Base-by-base conservation (phyloP, 805 yeast genomes). In the Cyberlindnera mycetangii region DNA sequence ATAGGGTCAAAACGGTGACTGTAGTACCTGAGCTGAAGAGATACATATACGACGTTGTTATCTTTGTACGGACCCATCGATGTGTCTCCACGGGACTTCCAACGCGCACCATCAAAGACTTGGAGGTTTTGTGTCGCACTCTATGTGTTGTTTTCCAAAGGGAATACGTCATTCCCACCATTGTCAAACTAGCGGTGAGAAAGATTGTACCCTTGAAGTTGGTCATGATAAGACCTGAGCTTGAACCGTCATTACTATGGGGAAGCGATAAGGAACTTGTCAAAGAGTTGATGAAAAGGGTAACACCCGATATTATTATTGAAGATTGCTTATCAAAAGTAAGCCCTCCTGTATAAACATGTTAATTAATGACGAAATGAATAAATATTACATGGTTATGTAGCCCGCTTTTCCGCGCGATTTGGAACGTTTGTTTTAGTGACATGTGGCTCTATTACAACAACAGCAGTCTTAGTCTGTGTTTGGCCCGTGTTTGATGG, bases 41-140 rank as follows among this genome's bases (percentile, higher is more conserved):
- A 5, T 82, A 81, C 51, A 70, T 78, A 48, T 76, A 78, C 48
- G 86, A 81, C 56, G 68, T 82, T 12, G 58, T 78, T 3, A 66
- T 80, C 3, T 76, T 71, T 52, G 53, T 75, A 2, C 63, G 88
- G 35, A 70, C 71, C 42, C 83, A 81, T 52, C 56, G 87, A 33
- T 71, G 78, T 57, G 78, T 79, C 5, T 50, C 60, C 2, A 67
- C 71, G 1, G 87, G 87, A 0, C 55, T 80, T 0, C 72, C 81
- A 1, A 77, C 83, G 0, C 57, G 61, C 40, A 63, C 74, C 2
- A 57, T 72, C 10, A 46, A 56, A 2, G 81, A 78, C 39, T 59
- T 79, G 30, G 73, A 69, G 21, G 43, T 54, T 9, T 57, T 70
- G 42, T 64, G 70, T 2, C 62, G 67, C 17, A 55, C 71, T 9